phyloP scores from a whole-genome alignment of 148 eudicot genomes.

The Persicaria tinctoria region DNA sequence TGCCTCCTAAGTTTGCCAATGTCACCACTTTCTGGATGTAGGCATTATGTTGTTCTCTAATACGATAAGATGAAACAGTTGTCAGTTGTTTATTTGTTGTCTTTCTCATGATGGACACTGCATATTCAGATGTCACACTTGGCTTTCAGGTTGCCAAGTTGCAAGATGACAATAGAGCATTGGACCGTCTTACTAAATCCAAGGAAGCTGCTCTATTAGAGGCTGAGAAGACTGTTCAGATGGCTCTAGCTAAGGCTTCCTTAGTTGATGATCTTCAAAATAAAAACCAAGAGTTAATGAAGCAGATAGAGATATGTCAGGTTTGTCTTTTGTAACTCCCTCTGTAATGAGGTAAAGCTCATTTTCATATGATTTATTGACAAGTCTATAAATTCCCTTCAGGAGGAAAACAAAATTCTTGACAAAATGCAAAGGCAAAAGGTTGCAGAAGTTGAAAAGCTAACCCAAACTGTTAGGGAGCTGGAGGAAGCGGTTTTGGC shows the following conservation, averaged over 20 bases:
- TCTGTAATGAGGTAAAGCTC: neutral
- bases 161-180: slow-evolving; percentile 88
- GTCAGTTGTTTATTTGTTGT: neutral
- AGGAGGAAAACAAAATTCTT: slow-evolving; percentile 90
- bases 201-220: slow-evolving; percentile 93
- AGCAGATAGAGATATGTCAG: slow-evolving; percentile 97
- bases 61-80: neutral
- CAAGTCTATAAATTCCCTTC: slow-evolving; percentile 14
- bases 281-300: slow-evolving; percentile 83
- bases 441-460: slow-evolving; percentile 91
- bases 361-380: neutral
- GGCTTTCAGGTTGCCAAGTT: slow-evolving; percentile 55
- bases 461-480: slow-evolving; percentile 79
- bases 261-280: slow-evolving; percentile 94
- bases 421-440: slow-evolving; percentile 94
- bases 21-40: neutral
- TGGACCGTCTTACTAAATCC: slow-evolving; percentile 91
- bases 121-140: slow-evolving; percentile 17
- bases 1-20: neutral
- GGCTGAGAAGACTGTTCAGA: slow-evolving; percentile 72
- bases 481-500: slow-evolving; percentile 97
- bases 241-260: slow-evolving; percentile 83
- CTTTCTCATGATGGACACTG: neutral
- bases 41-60: neutral
- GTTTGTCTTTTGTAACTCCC: slow-evolving; percentile 24